Base-by-base conservation (phyloP, 2,329 filamentous ascomycete genomes). In the Penicillium sp. region DNA sequence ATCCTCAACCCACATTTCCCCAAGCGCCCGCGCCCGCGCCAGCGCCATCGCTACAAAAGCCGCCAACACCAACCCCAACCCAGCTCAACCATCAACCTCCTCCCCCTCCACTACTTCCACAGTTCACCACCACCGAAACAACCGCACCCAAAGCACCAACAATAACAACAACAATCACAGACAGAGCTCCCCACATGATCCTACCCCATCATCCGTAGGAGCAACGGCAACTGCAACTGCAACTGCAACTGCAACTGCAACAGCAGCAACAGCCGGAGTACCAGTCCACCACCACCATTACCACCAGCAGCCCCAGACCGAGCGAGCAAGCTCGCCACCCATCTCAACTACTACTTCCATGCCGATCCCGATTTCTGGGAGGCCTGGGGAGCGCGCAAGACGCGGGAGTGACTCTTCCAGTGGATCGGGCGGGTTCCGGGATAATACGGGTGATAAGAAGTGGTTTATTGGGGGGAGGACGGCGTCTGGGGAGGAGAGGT, bases 381-480 rank as follows among this genome's bases (percentile, higher is more conserved):
- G 60, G n/a, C 56, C 62, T 18, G 51, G 63, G 14, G 63, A 71
- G 46, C 70, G 73, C 53, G 69, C 69, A 49, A 65, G 75, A 25
- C 68, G 75, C 36, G 75, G 74, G 14, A 77, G 74, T 50, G 74
- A 76, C 52, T 74, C 69, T 33, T 76, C 73, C 16, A 74, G 65
- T 38, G 72, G 72, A 14, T 75, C 71, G 2, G 72, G 72, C 12
- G 75, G 75, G 2, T 77, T 77, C 48, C 65, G 73, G 7, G 75
- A 77, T 59, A 70, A 72, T 0, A 51, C 76, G 9, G 73, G 74
- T 0, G 65, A 69, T 2, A 75, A 77, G 61, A 77, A 77, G 55
- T 77, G 75, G 75, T 78, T 77, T 61, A 74, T 78, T 22, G 75
- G 75, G 3, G 75, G 75, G 4, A 64, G 72, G 30, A 76, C 72